Base-by-base conservation (phyloP, 1,284 basidiomycete genomes). In the Uromyces viciae-fabae region DNA sequence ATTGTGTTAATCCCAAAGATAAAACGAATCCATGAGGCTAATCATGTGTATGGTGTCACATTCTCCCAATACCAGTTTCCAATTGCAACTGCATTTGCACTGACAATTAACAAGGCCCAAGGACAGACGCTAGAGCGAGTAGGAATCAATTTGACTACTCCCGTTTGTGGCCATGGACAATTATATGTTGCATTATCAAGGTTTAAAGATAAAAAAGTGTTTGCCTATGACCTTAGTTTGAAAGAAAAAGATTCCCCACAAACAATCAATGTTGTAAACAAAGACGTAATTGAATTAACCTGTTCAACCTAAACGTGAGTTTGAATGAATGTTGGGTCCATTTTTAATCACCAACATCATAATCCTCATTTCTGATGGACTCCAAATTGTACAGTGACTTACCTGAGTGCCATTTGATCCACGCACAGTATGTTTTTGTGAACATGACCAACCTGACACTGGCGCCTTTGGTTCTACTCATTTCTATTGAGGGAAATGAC, bases 31-130 rank as follows among this genome's bases (percentile, higher is more conserved):
- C 54, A 68, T 25, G 33, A 68, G 17, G 42, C 43, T 0, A 40
- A 78, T 22, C 9, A 1, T 5, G 43, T 42, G 14, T 62, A 31
- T 42, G 38, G 28, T n/a, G 14, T 75, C 17, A 8, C 54, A 1
- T 43, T 75, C 33, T 36, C 22, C 8, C 31, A 40, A 46, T 43
- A 60, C 19, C 73, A 75, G 33, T 42, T 60, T 9, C 74, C 74
- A 0, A 19, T 75, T 3, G 15, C 54, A 2, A 15, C 43, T 1
- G 74, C 74, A 9, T 75, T 75, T 64, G 56, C 56, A 0, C 33
- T 62, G 31, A 75, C 74, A 8, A 62, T 75, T 3, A 75, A 75
- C 42, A 75, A 75, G 25, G 36, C 74, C 9, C 74, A 75, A 22
- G 74, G 58, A 2, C 74, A 75, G n/a, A 40, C 56, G 22, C 40